Evolutionary conservation across 805 yeast species (phyloP).

Genomic region (Myxozyma melibiosi): DNA sequence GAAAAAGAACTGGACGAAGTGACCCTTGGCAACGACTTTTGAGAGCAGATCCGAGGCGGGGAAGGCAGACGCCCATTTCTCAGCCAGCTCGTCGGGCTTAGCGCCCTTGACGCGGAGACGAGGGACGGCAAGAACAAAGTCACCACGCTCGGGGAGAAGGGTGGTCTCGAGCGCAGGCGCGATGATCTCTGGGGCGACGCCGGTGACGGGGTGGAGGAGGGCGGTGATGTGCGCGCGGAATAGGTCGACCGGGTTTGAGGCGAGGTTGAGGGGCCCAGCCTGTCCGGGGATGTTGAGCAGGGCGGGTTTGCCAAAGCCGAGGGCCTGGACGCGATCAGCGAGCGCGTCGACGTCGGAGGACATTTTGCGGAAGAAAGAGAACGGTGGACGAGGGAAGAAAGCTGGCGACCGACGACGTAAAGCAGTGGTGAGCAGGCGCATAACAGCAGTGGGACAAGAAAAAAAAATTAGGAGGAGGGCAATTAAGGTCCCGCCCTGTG

Average conservation of each 20-base stretch:
- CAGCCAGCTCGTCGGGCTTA: slow-evolving; percentile 72
- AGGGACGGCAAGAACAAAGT: slow-evolving; percentile 88
- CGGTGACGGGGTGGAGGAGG: slow-evolving; percentile 72
- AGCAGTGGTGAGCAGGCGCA: slow-evolving; percentile 1
- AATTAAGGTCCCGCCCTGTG: too few species aligned
- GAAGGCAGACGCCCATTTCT: slow-evolving; percentile 76
- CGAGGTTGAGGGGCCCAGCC: slow-evolving; percentile 53
- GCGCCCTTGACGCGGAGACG: slow-evolving; percentile 80
- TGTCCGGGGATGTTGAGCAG: slow-evolving; percentile 8
- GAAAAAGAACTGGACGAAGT: slow-evolving; percentile 88
- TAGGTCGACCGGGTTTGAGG: slow-evolving; percentile 77
- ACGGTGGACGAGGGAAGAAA: not conserved
- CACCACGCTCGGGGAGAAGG: slow-evolving; percentile 84
- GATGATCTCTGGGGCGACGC: slow-evolving; percentile 68
- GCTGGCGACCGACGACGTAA: not conserved
- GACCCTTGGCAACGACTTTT: slow-evolving; percentile 80
- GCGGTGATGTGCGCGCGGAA: slow-evolving; percentile 86
- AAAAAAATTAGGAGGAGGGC: too few species aligned
- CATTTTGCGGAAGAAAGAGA: slow-evolving; percentile 1
- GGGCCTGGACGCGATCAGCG: slow-evolving; percentile 9
- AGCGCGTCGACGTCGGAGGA: slow-evolving; percentile 10
- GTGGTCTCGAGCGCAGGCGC: slow-evolving; percentile 90
- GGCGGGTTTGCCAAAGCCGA: slow-evolving; percentile 22
- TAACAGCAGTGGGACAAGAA: not conserved
- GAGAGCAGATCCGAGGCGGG: slow-evolving; percentile 69